Base-by-base conservation (phyloP, 1,284 basidiomycete species). In the Singerocomus inundabilis region DNA sequence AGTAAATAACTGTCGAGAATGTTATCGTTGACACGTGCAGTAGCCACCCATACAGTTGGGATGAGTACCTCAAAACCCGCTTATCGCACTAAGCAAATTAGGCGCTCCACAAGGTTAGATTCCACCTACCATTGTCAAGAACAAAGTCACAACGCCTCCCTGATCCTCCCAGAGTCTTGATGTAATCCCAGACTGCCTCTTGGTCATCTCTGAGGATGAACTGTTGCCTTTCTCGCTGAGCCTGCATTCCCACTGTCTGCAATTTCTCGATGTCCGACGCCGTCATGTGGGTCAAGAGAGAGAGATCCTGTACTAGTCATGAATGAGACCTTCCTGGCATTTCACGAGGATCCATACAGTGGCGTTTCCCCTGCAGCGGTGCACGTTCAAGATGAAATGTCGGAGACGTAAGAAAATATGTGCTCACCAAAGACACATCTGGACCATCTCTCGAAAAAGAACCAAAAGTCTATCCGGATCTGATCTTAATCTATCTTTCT, bases 121-220 rank as follows among this genome's bases (percentile, higher is more conserved):
- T 26, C 13, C 15, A 48, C 64, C 6, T 58, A 88, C 92, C 84
- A 64, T 98, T 98, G 68, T 98, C 96, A 26, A 99, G 73, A 2
- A 98, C 82, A 53, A 98, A 86, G 67, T 99, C 96, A 15, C 96
- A 75, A 8, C 87, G 75, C 44, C 78, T 76, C 29, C 48, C 61
- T 28, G 55, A 16, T n/a, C 49, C 61, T 54, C 58, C 44, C 21
- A 85, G 60, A 9, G 67, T 72, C 54, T 80, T 81, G 36, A 98
- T 62, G 60, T 91, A 78, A 0, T 80, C 65, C 93, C 94, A 98
- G 9, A 85, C 84, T 15, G 72, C 70, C 31, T 81, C 77, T 59
- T 94, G 82, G 62, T 98, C 92, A 60, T 98, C 90, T 46, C 80
- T 82, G 15, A 99, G 74, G 45, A 99, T 93, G 59, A 84, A 91